phyloP scores from a whole-genome alignment of 129 eudicot genomes.

The Artemisia tridentata region DNA sequence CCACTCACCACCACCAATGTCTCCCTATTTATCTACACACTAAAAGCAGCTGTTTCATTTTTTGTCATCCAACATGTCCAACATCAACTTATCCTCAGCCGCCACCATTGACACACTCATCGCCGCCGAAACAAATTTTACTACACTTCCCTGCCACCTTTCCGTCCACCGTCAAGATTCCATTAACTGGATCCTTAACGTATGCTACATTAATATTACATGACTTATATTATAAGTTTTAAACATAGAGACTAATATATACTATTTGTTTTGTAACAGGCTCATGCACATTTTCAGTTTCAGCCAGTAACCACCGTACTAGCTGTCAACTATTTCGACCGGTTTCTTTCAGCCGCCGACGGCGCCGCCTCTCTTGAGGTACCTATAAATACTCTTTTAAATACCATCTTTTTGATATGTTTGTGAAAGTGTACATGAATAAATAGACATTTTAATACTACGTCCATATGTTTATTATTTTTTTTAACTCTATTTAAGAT shows the following conservation, averaged over 20 bases:
- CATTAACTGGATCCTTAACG: constrained; percentile 61
- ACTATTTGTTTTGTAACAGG: constrained; percentile 37
- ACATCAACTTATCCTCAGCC: constrained; percentile 35
- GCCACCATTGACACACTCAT: constrained; percentile 39
- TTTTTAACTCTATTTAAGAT: too few relatives aligned
- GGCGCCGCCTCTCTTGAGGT: constrained; percentile 31
- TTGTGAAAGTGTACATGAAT: constrained; percentile 19
- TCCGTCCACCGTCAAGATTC: constrained; percentile 60
- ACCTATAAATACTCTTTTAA: not conserved
- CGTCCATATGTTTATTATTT: too few relatives aligned
- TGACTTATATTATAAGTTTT: not conserved
- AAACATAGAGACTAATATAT: not conserved
- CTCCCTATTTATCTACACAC: not conserved
- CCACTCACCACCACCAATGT: constrained; percentile 31
- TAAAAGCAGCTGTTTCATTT: not conserved
- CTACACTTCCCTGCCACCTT: constrained; percentile 34
- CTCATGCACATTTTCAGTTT: constrained; percentile 41
- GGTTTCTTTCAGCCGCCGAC: constrained; percentile 36
- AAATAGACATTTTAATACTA: too few relatives aligned
- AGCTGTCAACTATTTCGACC: constrained; percentile 67
- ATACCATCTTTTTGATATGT: not conserved
- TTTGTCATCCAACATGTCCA: constrained; percentile 26
- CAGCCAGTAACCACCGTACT: constrained; percentile 54
- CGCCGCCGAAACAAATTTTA: constrained; percentile 36
- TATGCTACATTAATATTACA: not conserved